Base-by-base conservation (phyloP, 2,329 filamentous ascomycete genomes). In the Colletotrichum theobromicola region DNA sequence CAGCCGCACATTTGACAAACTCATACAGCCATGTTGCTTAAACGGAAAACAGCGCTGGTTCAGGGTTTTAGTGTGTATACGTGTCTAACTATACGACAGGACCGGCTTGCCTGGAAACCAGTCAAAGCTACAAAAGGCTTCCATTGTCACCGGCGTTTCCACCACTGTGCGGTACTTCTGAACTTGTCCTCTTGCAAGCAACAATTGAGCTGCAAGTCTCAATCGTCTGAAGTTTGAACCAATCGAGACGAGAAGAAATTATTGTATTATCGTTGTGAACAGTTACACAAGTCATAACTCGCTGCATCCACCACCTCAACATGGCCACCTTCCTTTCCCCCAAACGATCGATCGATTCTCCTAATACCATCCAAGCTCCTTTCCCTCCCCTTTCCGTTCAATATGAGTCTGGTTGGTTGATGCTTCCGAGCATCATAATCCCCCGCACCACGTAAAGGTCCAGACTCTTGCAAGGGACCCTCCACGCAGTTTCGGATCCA, bases 351-450 rank as follows among this genome's bases (percentile, higher is more conserved):
- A 13, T 34, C 32, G 18, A 60, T 34, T 60, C 18, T 26, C 5
- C 26, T 21, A 9, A 4, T 63, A n/a, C 5, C 10, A 8, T 21
- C 34, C 34, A 28, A 34, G 13, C 15, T 46, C 37, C 18, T n/a
- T 21, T 46, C 18, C 18, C 18, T n/a, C 18, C 42, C 42, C 42
- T 21, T 46, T 46, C 18, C 9, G 13, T 18, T 8, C 34, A 5
- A 46, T 2, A 32, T 26, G n/a, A 30, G 74, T 74, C 74, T 74
- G 74, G 57, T 82, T 80, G 76, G 76, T 69, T 78, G 79, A 62
- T 75, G 71, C 55, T 60, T 28, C 18, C n/a, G 10, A 32, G 35
- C 72, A 75, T 37, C 53, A 7, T 61, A 67, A 76, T 76, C 74
- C 74, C 74, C 53, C 74, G 74, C 74, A 76, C 74, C 74, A 67